A percentile compares a stretch with the other conserved stretches of the same genome.
These are phyloP conservation scores for Centrapalus pauciflorus DNA, from an alignment of 129 eudicot species.

Conservation along the genomic window DNA sequence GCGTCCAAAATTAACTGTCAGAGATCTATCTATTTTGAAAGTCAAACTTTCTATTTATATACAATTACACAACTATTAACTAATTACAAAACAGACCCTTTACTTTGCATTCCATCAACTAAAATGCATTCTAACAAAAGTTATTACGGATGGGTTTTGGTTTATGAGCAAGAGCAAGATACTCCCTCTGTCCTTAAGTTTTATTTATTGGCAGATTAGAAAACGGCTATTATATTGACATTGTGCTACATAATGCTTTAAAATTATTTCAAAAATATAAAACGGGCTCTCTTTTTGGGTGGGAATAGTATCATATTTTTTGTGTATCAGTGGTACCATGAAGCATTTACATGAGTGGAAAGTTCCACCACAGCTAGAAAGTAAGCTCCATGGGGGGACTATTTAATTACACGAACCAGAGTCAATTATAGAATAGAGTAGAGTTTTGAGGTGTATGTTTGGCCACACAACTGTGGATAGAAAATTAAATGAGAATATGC, in stretches of 20 bases:
- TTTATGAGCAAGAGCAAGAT: background rate
- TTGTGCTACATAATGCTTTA: too few relatives aligned
- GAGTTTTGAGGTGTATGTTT: background rate
- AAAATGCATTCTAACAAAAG: too few relatives aligned
- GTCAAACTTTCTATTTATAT: too few relatives aligned
- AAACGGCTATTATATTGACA: too few relatives aligned
- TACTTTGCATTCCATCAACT: too few relatives aligned
- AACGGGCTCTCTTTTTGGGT: conserved; percentile 2
- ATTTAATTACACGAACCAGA: background rate
- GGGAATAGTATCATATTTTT: background rate
- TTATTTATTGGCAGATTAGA: too few relatives aligned
- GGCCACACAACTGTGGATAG: background rate
- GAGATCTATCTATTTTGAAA: too few relatives aligned
- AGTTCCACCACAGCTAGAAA: background rate
- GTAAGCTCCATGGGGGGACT: background rate
- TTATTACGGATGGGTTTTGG: background rate
- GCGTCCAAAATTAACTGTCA: too few relatives aligned
- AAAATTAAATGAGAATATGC: background rate
- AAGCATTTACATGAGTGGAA: too few relatives aligned
- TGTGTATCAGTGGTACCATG: background rate
- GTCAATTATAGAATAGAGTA: background rate
- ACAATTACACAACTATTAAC: too few relatives aligned
- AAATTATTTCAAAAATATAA: too few relatives aligned
- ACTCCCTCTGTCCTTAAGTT: background rate
- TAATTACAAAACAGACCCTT: too few relatives aligned